Conservation (phyloP, 352 stramenopile genomes). For the Phytophthora sansomeana region DNA sequence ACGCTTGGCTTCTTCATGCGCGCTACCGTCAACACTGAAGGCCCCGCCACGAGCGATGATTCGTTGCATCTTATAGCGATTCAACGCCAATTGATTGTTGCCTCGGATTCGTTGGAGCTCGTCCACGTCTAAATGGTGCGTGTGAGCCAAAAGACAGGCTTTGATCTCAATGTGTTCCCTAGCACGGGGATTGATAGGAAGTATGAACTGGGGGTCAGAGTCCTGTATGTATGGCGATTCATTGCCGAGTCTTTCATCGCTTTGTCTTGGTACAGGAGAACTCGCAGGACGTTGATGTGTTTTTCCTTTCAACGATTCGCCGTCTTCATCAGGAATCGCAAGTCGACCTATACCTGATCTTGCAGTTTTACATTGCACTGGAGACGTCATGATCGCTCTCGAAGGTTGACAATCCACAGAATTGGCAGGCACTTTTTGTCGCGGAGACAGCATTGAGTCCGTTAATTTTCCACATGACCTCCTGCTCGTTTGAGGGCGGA, state of each 20-base stretch:
- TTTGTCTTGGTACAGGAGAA: slow-evolving; percentile 17
- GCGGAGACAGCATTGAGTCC: slow-evolving; percentile 27
- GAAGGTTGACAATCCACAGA: slow-evolving; percentile 11
- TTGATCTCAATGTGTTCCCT: slow-evolving; percentile 76
- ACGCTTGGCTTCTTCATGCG: slow-evolving; percentile 54
- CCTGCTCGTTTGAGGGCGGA: slow-evolving; percentile 20
- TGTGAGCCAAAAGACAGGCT: slow-evolving; percentile 71
- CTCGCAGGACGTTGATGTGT: slow-evolving; percentile 9
- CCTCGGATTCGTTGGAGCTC: slow-evolving; percentile 55
- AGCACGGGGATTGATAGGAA: slow-evolving; percentile 33
- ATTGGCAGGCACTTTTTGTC: slow-evolving; percentile 21
- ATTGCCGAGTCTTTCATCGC: not conserved
- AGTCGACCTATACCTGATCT: not conserved
- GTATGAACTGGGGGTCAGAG: slow-evolving; percentile 17
- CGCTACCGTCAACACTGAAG: slow-evolving; percentile 48
- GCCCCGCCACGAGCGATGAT: slow-evolving; percentile 47
- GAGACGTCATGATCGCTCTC: slow-evolving; percentile 14
- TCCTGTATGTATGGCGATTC: slow-evolving; percentile 7
- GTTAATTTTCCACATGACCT: slow-evolving; percentile 5
- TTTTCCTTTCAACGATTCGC: slow-evolving; percentile 5
- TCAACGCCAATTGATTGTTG: slow-evolving; percentile 45
- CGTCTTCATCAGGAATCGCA: slow-evolving; percentile 1
- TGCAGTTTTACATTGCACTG: slow-evolving; percentile 41
- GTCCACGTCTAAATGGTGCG: slow-evolving; percentile 69
- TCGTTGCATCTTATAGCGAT: slow-evolving; percentile 49